Evolutionary conservation across 1,284 basidiomycete species (phyloP), one percentile per base, ranked within the genome.

Genomic region (Ustilago trichophora): DNA sequence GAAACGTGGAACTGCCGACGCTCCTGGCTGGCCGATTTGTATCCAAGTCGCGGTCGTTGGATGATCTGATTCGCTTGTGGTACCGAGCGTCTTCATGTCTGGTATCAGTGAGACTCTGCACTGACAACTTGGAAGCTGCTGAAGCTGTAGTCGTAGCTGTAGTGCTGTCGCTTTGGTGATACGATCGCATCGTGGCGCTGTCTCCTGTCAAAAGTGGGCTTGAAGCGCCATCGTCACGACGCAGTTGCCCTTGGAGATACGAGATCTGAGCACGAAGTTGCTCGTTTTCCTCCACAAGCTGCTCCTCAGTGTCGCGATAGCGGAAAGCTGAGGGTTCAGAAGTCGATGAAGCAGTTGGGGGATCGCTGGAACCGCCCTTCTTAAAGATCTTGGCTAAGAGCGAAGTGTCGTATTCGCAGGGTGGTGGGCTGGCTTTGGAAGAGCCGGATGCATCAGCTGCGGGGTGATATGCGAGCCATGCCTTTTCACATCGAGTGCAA

Each of bases 341-440:
- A 5, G 19, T 33, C n/a, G 51, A 18, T 19, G 36, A 13, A 11
- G 29, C 6, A 19, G 10, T 18, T n/a, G 26, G 25, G n/a, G 16
- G 27, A 27, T 47, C 52, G 10, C 31, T 41, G 0, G 59, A 35
- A n/a, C 38, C 36, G 38, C 22, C 41, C 5, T 24, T 35, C n/a
- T 51, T 58, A 43, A 65, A 65, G 37, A 59, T 65, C 43, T 50
- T 65, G 10, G 55, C 34, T 0, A 65, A 47, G 12, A 65, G 36
- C 9, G 62, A 65, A 1, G 46, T 53, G 34, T 65, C 62, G 38
- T 65, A 65, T 29, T 58, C 62, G 47, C 62, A 65, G 10, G 55
- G 55, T 6, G 62, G 62, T 19, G 54, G 46, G 5, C 45, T 22
- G 4, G 24, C 13, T 15, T 22, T 19, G 3, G 24, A n/a, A 2